These are phyloP conservation scores for Eucalyptus curtisii DNA, from an alignment of 345 rosid species.

Conservation along the genomic window DNA sequence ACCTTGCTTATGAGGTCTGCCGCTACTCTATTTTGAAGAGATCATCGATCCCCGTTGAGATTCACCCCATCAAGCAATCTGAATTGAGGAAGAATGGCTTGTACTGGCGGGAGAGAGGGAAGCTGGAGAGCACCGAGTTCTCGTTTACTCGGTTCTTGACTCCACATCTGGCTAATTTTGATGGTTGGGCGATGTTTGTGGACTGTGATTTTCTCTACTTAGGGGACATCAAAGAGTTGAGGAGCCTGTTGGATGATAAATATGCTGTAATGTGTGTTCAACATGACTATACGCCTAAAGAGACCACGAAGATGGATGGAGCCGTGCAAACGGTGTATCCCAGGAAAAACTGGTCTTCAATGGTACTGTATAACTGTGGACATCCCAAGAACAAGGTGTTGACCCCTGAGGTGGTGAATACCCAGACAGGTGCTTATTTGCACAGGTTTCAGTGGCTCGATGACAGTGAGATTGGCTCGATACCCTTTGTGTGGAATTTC, in stretches of 20 bases:
- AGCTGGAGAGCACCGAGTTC: conserved; percentile 96
- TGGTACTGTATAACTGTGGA: conserved; percentile 91
- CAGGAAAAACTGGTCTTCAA: conserved; percentile 98
- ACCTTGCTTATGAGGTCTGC: conserved; percentile 80
- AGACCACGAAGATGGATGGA: conserved; percentile 95
- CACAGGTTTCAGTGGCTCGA: conserved; percentile 98
- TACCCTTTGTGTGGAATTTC: conserved; percentile 88
- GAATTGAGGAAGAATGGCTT: conserved; percentile 61
- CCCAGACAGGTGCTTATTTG: conserved; percentile 73
- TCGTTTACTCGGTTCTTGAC: conserved; percentile 87
- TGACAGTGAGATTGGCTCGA: conserved; percentile 76
- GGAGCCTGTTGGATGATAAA: conserved; percentile 71
- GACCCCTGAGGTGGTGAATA: conserved; percentile 61
- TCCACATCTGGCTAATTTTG: conserved; percentile 57
- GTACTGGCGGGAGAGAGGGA: conserved; percentile 74
- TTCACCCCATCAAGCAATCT: conserved; percentile 70
- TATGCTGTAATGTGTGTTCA: conserved; percentile 94
- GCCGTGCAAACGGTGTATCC: conserved; percentile 91
- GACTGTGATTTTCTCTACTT: conserved; percentile 94
- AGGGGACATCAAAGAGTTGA: conserved; percentile 65
- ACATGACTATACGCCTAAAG: conserved; percentile 86
- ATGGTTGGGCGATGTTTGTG: conserved; percentile 98
- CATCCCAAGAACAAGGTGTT: conserved; percentile 79
- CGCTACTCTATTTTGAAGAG: conserved; percentile 55
- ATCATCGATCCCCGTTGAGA: conserved; percentile 79